Base-by-base conservation (phyloP, 1,139 yeast species). In the Taphrina confusa region DNA sequence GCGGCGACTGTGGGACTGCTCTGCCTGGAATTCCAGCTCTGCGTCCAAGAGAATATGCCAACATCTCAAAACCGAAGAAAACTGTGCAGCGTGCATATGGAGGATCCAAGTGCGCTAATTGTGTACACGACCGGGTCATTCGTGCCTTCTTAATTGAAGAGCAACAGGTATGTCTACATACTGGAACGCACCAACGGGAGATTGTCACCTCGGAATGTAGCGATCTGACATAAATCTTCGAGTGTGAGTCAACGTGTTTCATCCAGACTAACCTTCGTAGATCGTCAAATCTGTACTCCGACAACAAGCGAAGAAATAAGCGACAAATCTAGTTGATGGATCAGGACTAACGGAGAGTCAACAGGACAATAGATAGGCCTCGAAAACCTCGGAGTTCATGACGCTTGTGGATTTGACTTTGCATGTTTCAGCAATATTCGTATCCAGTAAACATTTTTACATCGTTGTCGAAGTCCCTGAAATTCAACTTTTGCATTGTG, bases 1-100 rank as follows among this genome's bases (percentile, higher is more conserved):
- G 98, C 82, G 97, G 97, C 84, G 97, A 90, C 85, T 87, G 96
- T 80, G 97, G 96, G 79, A 75, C 75, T 70, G 85, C 90, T 74
- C 85, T 92, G 73, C 85, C 91, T 71, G 98, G 98, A 60, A 69
- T 76, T 76, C 84, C 95, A 70, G 81, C 96, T 73, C 82, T 91
- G 76, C 89, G 98, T 85, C 97, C 98, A 82, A 87, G 97, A 82
- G 83, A 88, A 81, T 90, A 87, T 83, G 97, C 97, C 72, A 80
- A 82, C 73, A 83, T 91, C 73, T 89, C 97, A 71, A 90, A 86
- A 83, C 88, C 96, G 75, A 88, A 87, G 84, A 91, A 92, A 85
- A 87, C 96, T 71, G 98, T 92, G 72, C 91, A 91, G 78, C 92
- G 98, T 85, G 91, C 96, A 74, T 92, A 92, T 91, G 98, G 98